These are phyloP conservation scores for Backusella tarrabulga DNA, from an alignment of 192 early-diverging fungal genomes.

Conservation along the genomic window DNA sequence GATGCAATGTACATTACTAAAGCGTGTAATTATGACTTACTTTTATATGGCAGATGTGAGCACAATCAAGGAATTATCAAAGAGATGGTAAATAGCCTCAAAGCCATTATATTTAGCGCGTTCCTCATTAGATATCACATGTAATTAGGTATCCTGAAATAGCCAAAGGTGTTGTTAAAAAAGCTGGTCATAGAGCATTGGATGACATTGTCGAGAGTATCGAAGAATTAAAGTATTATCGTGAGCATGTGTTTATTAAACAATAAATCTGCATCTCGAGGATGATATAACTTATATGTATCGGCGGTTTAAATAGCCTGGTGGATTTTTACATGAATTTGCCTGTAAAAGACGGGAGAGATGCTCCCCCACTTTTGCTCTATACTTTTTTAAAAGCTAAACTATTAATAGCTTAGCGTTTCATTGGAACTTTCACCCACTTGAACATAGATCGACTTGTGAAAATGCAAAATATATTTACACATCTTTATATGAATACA, in stretches of 20 bases:
- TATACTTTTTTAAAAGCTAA: not conserved
- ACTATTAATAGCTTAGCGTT: not conserved
- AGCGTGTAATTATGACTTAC: not conserved
- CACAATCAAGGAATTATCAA: slow-evolving; percentile 85
- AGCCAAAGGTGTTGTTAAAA: slow-evolving; percentile 49
- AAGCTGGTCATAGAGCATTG: slow-evolving; percentile 74
- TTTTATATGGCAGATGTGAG: slow-evolving; percentile 70
- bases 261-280: slow-evolving; percentile 4
- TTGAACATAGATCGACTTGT: not conserved
- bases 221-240: slow-evolving; percentile 81
- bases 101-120: not conserved
- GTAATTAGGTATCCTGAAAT: slow-evolving; percentile 22
- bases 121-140: not conserved
- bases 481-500: not conserved
- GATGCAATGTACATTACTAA: not conserved
- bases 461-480: not conserved
- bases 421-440: not conserved
- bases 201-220: slow-evolving; percentile 95
- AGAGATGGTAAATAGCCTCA: slow-evolving; percentile 63
- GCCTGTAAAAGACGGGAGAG: not conserved
- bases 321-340: not conserved
- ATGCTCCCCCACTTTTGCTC: not conserved
- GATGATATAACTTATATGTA: not conserved
- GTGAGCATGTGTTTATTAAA: slow-evolving; percentile 54
- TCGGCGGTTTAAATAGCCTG: not conserved